Conservation (phyloP, 164 flowering plant species). For the Cinnamomum micranthum region DNA sequence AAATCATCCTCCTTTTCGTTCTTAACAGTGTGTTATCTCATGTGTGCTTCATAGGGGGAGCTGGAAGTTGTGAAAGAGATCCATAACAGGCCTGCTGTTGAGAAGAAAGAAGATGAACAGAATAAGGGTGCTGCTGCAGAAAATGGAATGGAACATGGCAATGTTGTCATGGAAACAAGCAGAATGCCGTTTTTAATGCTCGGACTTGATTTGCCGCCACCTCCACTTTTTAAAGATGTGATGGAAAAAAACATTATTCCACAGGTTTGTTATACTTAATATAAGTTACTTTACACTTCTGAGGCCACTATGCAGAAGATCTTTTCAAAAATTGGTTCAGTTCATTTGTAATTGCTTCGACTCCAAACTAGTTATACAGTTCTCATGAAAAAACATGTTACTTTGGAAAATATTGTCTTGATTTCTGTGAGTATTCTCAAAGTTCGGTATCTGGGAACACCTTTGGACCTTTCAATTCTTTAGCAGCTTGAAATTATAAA, state of each 20-base stretch:
- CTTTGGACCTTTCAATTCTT: neutral
- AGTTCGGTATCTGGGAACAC: neutral
- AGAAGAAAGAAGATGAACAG: constrained; percentile 54
- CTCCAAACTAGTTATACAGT: too few species aligned
- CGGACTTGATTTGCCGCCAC: constrained; percentile 96
- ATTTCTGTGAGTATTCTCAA: neutral
- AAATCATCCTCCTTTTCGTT: neutral
- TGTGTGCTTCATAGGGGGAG: constrained; percentile 55
- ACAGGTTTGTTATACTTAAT: constrained; percentile 47
- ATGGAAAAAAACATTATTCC: constrained; percentile 99
- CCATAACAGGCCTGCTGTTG: constrained; percentile 39
- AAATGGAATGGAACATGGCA: constrained; percentile 32
- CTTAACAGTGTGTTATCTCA: constrained; percentile 3
- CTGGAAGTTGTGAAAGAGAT: constrained; percentile 86
- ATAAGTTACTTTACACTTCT: neutral
- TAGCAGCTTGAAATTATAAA: neutral
- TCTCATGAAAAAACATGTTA: too few species aligned
- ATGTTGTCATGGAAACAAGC: constrained; percentile 42
- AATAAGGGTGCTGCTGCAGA: constrained; percentile 29
- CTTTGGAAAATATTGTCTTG: too few species aligned
- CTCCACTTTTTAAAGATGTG: constrained; percentile 90
- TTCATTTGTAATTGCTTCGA: neutral
- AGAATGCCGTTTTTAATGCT: constrained; percentile 97
- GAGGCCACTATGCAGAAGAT: neutral
- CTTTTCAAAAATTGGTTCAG: neutral